Evolutionary conservation across 257 asterid genomes (phyloP).

Genomic region (Apocynum venetum): DNA sequence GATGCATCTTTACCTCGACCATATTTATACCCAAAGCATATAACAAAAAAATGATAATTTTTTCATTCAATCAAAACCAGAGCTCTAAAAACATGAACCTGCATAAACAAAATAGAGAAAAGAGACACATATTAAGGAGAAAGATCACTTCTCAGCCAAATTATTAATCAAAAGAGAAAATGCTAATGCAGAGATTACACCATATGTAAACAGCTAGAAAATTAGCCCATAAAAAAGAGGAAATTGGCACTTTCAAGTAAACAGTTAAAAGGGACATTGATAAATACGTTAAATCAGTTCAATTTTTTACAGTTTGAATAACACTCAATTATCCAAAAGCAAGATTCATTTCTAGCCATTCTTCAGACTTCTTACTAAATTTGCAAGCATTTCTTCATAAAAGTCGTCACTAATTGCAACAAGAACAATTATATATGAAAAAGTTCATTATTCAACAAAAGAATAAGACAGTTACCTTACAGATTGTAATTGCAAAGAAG

Average conservation of each 20-base stretch:
- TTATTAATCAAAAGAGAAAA: neutral
- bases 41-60: neutral
- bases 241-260: neutral
- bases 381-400: neutral
- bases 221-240: neutral
- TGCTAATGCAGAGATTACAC: neutral
- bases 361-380: neutral
- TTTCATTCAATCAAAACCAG: slow-evolving; percentile 1
- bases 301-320: neutral
- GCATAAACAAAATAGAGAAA: neutral
- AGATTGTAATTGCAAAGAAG: neutral
- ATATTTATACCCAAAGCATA: slow-evolving; percentile 18
- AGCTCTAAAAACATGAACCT: slow-evolving; percentile 1
- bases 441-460: neutral
- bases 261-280: neutral
- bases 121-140: neutral
- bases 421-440: neutral
- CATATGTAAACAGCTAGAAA: neutral
- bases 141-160: neutral
- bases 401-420: neutral
- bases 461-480: neutral
- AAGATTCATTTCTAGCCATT: neutral
- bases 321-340: neutral
- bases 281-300: neutral
- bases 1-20: slow-evolving; percentile 13